Base-by-base conservation (phyloP, 108 stramenopile species). In the Skeletonema costatum region DNA sequence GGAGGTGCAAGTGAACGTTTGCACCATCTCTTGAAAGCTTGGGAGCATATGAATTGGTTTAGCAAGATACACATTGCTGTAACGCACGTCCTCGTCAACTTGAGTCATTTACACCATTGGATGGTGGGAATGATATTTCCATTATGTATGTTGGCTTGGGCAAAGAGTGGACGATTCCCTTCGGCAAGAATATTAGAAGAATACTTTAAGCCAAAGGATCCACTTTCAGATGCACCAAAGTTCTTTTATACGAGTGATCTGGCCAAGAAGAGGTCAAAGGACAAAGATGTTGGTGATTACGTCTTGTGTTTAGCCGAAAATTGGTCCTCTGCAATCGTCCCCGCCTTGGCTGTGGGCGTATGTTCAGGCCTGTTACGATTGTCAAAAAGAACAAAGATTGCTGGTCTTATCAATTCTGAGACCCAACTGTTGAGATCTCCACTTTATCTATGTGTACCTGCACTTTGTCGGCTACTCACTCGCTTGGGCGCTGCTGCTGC, bases 401-500 rank as follows among this genome's bases (percentile, higher is more conserved):
- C 25, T 84, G 82, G 70, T 30, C 61, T 67, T 44, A 10, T 38
- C 35, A 46, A 46, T 19, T 64, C 25, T 35, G 19, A 62, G 50
- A 10, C n/a, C 8, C 32, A 19, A 46, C 44, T 4, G 3, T 46
- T 46, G 11, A 11, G 39, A 41, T n/a, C 16, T 46, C 16, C 16
- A n/a, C 44, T 68, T 41, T 25, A 25, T 3, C 32, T n/a, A 13
- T 36, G 13, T 14, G 32, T 66, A 16, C 44, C 65, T 46, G 19
- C 69, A 33, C 17, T 65, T 29, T 62, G 78, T 12, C 86, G 87
- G 31, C 63, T 86, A 0, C 35, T 88, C 21, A 85, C 83, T 14
- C 86, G 92, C 21, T 4, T 89, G 21, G 92, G 87, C 32, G 87
- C 83, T 25, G 74, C 87, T 14, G 87, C 87, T 44, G 78, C 89